phyloP scores from a whole-genome alignment of 1,284 basidiomycete genomes.

The Acaromyces ingoldii region DNA sequence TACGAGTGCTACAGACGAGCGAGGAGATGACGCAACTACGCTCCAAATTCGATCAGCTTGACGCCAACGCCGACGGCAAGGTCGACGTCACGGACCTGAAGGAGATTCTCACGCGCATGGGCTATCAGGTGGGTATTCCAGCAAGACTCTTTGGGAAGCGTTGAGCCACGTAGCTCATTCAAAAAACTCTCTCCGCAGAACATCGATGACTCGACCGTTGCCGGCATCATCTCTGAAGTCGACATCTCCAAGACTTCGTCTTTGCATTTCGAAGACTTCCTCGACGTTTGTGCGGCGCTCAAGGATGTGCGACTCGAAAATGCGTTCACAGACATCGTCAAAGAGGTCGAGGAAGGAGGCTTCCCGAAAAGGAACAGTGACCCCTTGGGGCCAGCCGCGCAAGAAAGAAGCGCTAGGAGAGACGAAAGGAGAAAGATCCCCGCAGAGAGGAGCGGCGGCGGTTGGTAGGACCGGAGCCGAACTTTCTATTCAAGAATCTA shows the following conservation, averaged over 20 bases:
- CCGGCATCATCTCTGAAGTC: conserved; percentile 38
- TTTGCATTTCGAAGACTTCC: conserved; percentile 43
- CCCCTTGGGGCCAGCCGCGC: conserved; percentile 31
- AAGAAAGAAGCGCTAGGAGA: conserved; percentile 28
- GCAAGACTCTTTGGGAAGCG: too few relatives aligned
- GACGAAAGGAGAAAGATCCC: conserved; percentile 41
- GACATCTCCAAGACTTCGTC: conserved; percentile 37
- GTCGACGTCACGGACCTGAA: conserved; percentile 39
- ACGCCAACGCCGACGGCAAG: conserved; percentile 39
- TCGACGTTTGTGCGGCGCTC: conserved; percentile 40
- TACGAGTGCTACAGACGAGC: conserved; percentile 12
- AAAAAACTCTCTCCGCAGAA: conserved; percentile 3
- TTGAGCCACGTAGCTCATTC: too few relatives aligned
- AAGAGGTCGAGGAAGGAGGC: conserved; percentile 30
- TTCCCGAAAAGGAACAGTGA: conserved; percentile 11
- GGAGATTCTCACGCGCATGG: conserved; percentile 35
- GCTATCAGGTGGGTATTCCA: conserved; percentile 19
- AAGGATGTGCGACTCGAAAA: conserved; percentile 40
- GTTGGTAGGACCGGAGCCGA: too few relatives aligned
- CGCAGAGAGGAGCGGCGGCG: conserved; percentile 41
- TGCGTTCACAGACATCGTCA: conserved; percentile 40
- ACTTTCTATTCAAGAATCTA: too few relatives aligned
- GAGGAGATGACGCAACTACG: conserved; percentile 42
- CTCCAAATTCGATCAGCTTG: conserved; percentile 35
- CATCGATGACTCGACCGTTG: conserved; percentile 33